Percentiles rank a stretch among this genome's conserved stretches.
These are phyloP conservation scores for Protoeuglena noctilucae DNA, from an alignment of 139 green algal genomes.

Conservation along the genomic window DNA sequence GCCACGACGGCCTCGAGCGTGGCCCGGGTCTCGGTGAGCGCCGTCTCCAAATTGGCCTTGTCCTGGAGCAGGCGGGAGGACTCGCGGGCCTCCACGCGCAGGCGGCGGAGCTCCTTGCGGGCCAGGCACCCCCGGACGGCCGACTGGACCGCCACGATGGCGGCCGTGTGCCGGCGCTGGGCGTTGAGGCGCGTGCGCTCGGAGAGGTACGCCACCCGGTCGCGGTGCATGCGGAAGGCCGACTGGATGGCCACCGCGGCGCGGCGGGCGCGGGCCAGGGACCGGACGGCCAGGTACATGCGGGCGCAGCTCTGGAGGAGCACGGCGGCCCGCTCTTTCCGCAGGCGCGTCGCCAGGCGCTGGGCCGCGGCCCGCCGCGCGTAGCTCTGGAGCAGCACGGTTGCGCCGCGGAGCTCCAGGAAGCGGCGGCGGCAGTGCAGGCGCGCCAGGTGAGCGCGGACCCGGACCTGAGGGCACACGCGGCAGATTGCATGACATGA, in stretches of 20 bases:
- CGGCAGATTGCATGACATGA: constrained; percentile 61
- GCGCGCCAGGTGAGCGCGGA: constrained; percentile 37
- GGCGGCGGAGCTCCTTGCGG: neutral
- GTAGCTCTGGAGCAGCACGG: constrained; percentile 1
- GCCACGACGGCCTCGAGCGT: constrained; percentile 39
- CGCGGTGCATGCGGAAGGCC: constrained; percentile 21
- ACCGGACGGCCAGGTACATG: neutral
- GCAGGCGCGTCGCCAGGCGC: neutral
- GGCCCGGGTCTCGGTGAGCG: neutral
- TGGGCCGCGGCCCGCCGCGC: constrained; percentile 3
- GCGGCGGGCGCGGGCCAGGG: constrained; percentile 2
- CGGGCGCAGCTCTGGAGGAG: constrained; percentile 23
- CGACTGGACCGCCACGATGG: neutral
- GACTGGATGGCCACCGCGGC: constrained; percentile 16
- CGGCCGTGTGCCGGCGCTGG: constrained; percentile 9
- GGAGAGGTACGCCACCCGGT: constrained; percentile 29
- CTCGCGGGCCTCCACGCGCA: constrained; percentile 46
- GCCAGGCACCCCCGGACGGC: neutral
- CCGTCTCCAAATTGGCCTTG: constrained; percentile 68
- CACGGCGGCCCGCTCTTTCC: neutral
- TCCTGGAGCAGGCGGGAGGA: constrained; percentile 68
- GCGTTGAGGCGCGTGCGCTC: constrained; percentile 28
- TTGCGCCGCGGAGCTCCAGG: too few relatives aligned
- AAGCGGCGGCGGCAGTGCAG: too few relatives aligned
- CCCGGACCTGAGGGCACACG: constrained; percentile 51